Evolutionary conservation across 805 yeast genomes (phyloP), one percentile per base, ranked within the genome.

Genomic region (Pichia californica): DNA sequence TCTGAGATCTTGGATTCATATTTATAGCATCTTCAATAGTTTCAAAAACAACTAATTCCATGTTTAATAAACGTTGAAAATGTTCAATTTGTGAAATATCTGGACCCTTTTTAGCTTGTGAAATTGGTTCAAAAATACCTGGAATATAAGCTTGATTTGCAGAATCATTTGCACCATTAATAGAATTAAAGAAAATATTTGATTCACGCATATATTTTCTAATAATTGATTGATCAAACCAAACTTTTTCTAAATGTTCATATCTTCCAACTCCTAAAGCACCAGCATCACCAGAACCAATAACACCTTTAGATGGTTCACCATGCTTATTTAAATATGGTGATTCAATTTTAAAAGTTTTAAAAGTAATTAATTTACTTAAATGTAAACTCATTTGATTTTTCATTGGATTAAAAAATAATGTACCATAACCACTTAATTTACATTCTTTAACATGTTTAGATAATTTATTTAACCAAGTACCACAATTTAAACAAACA

Each of bases 291-390:
- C 80, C 83, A 15, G 77, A 74, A 13, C 73, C 71, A 47, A 70
- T 65, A 3, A 79, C 69, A 16, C 73, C 73, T 9, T 68, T 66
- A 27, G 83, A 83, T 3, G 81, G 73, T 58, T 85, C 93, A 19
- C 94, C 94, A 59, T 83, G 88, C 5, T 69, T 67, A 43, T 86
- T 83, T 56, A 85, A 63, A 55, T 83, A 85, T 13, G 91, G 93
- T 0, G 86, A 43, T 74, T 74, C 49, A 75, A 68, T 64, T 19
- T 58, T 61, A 43, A 44, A 61, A 46, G 38, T 45, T 31, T 56
- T 15, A 28, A 47, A 31, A 46, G 41, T 18, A 14, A 39, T 35
- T 31, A 40, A 23, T 4, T 20, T 16, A 3, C 37, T 28, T 41
- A 56, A 31, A 41, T 50, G 23, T 45, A 51, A 31, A 29, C 44